Conservation (phyloP, 306 rosid species). For the Pterocarpus macrocarpus region DNA sequence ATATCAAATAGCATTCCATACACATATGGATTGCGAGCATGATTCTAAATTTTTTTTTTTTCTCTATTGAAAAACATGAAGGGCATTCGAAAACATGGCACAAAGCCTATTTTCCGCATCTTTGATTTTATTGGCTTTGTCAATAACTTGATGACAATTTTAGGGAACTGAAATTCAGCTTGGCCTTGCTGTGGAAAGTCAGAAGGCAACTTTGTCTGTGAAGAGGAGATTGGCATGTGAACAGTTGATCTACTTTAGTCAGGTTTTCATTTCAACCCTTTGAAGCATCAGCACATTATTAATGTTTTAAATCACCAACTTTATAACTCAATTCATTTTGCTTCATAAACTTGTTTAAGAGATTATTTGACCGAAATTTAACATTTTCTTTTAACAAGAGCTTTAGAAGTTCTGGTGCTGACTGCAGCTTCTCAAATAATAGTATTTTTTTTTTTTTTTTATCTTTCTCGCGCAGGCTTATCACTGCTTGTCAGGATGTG, state of each 20-base stretch:
- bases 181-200: conserved; percentile 93
- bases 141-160: conserved; percentile 34
- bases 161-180: conserved; percentile 98
- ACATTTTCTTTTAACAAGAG: not conserved
- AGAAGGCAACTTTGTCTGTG: conserved; percentile 81
- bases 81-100: not conserved
- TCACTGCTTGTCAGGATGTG: conserved; percentile 73
- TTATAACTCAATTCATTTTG: not conserved
- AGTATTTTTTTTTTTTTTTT: conserved; percentile 8
- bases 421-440: conserved; percentile 8
- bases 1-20: not conserved
- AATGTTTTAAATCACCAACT: conserved; percentile 20
- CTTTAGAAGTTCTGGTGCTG: not conserved
- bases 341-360: conserved; percentile 18
- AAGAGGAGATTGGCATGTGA: conserved; percentile 98
- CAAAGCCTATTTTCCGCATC: conserved; percentile 1
- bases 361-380: conserved; percentile 3
- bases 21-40: not conserved
- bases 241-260: conserved; percentile 80
- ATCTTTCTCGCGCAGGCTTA: conserved; percentile 68
- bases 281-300: conserved; percentile 31
- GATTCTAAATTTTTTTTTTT: not conserved
- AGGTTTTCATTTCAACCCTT: conserved; percentile 58
- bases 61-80: conserved; percentile 15
- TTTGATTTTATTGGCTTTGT: conserved; percentile 7